Evolutionary conservation across 2,329 filamentous ascomycete genomes (phyloP).

Genomic region (Ophiocordyceps camponoti-saundersi): DNA sequence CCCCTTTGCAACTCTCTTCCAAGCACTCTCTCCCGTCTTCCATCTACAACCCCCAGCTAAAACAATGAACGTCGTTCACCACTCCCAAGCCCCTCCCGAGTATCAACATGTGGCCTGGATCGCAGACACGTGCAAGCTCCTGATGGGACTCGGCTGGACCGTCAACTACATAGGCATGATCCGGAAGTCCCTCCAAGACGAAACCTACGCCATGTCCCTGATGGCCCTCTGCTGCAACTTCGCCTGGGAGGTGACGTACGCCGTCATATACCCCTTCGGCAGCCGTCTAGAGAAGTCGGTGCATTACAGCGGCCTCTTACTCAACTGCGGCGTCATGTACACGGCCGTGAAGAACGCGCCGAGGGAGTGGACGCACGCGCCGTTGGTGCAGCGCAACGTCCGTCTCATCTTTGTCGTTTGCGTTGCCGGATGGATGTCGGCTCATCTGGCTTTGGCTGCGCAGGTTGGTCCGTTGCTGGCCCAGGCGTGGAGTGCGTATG

Average conservation of each 20-base stretch:
- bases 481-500: slow-evolving; percentile 1
- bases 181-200: background rate
- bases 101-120: slow-evolving; percentile 1
- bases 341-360: slow-evolving; percentile 1
- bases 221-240: slow-evolving; percentile 2
- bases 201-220: slow-evolving; percentile 1
- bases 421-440: background rate
- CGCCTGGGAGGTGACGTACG: slow-evolving; percentile 1
- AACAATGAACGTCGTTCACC: background rate
- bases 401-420: background rate
- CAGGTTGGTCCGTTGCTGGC: background rate
- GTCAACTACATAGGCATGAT: slow-evolving; percentile 1
- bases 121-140: background rate
- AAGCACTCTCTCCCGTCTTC: too few species aligned
- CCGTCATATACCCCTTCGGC: slow-evolving; percentile 1
- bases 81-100: background rate
- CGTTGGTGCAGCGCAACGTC: background rate
- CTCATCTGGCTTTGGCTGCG: background rate
- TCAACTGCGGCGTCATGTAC: slow-evolving; percentile 2
- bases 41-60: background rate
- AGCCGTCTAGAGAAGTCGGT: background rate
- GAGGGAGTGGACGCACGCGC: slow-evolving; percentile 1
- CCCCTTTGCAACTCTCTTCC: too few species aligned
- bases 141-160: slow-evolving; percentile 1
- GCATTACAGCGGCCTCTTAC: background rate